phyloP scores from a whole-genome alignment of 352 stramenopile genomes.

The Pythium periplocum region DNA sequence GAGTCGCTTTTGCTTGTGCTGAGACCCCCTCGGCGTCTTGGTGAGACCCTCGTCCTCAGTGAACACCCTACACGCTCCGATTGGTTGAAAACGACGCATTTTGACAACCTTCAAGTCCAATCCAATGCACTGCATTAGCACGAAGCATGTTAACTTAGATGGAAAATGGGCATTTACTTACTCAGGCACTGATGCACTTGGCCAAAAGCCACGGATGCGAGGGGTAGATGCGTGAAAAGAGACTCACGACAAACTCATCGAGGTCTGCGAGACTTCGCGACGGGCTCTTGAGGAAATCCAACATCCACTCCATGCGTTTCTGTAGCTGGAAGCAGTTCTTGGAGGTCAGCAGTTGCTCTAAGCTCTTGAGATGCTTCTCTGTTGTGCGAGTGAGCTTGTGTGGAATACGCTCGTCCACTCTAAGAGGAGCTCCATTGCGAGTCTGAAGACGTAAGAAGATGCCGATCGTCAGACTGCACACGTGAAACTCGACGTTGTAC shows the following conservation, averaged over 20 bases:
- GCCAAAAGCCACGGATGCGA: constrained; percentile 72
- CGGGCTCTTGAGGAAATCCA: constrained; percentile 61
- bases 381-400: constrained; percentile 81
- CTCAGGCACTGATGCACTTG: constrained; percentile 36
- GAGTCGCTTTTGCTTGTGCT: too few species aligned
- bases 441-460: constrained; percentile 80
- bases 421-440: constrained; percentile 57
- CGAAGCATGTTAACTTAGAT: too few species aligned
- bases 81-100: not conserved
- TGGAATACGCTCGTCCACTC: constrained; percentile 64
- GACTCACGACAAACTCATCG: constrained; percentile 80
- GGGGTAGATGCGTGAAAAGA: constrained; percentile 83
- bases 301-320: constrained; percentile 63
- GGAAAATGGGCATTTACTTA: too few species aligned
- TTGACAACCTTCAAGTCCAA: not conserved
- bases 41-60: too few species aligned
- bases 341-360: constrained; percentile 68
- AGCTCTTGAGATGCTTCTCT: constrained; percentile 63
- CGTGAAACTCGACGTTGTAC: constrained; percentile 77
- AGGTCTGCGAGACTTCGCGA: constrained; percentile 75
- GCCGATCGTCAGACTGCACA: constrained; percentile 60
- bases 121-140: not conserved
- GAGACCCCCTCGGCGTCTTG: too few species aligned
- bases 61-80: too few species aligned
- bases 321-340: constrained; percentile 78